Percentiles rank a stretch among this genome's conserved stretches.
Conservation (phyloP, 2,329 filamentous ascomycete genomes). For the Cercospora nicotianae region DNA sequence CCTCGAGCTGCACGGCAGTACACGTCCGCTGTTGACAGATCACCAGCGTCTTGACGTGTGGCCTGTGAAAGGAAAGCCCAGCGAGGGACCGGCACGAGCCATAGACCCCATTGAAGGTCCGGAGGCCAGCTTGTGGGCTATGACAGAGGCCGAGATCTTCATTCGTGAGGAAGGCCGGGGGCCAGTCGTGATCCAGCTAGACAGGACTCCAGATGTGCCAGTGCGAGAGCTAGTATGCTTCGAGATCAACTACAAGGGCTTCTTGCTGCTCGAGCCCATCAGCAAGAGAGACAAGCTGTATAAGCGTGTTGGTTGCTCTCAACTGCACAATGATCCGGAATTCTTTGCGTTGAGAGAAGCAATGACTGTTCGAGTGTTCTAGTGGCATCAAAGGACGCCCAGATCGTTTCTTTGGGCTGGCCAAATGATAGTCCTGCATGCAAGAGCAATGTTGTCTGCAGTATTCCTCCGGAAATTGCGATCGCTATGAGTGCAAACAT, state of each 20-base stretch:
- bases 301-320: not conserved
- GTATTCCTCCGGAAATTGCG: too few species aligned
- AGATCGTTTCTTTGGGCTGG: too few species aligned
- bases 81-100: not conserved
- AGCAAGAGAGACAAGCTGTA: not conserved
- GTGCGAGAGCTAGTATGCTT: not conserved
- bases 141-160: not conserved
- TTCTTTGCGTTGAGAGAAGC: not conserved
- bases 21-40: not conserved
- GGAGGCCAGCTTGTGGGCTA: not conserved
- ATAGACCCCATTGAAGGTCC: not conserved
- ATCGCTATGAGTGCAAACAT: too few species aligned
- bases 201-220: not conserved
- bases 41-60: not conserved
- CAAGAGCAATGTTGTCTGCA: too few species aligned
- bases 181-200: not conserved
- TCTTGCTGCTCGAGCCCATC: not conserved
- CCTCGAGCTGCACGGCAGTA: not conserved
- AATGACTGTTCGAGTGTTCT: not conserved
- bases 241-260: not conserved
- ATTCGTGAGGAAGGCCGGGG: not conserved
- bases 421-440: too few species aligned
- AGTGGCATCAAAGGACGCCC: too few species aligned
- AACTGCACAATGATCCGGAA: not conserved
- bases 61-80: not conserved